phyloP scores from a whole-genome alignment of 352 stramenopile genomes.

The Phytophthora uliginosa region DNA sequence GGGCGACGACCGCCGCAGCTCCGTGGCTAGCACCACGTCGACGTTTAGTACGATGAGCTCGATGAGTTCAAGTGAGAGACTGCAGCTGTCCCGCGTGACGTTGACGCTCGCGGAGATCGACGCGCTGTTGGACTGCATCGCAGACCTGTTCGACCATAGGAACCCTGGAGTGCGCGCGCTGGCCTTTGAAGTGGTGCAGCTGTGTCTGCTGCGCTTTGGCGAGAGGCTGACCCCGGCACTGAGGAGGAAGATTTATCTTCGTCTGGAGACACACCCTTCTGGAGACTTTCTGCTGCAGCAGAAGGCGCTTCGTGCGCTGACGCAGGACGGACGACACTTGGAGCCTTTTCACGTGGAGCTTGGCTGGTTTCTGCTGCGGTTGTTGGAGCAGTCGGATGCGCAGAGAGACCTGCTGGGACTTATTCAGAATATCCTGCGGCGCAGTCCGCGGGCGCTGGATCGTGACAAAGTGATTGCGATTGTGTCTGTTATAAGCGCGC shows the following conservation, averaged over 20 bases:
- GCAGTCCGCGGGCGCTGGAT: slow-evolving; percentile 65
- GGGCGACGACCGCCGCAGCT: slow-evolving; percentile 19
- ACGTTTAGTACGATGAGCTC: slow-evolving; percentile 23
- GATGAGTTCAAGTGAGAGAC: slow-evolving; percentile 22
- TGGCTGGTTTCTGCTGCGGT: slow-evolving; percentile 78
- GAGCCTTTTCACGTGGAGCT: slow-evolving; percentile 79
- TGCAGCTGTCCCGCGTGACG: slow-evolving; percentile 16
- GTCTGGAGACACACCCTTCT: slow-evolving; percentile 54
- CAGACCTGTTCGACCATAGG: slow-evolving; percentile 75
- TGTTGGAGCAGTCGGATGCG: slow-evolving; percentile 86
- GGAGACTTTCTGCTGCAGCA: slow-evolving; percentile 74
- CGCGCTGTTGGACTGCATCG: slow-evolving; percentile 75
- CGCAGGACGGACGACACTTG: slow-evolving; percentile 69
- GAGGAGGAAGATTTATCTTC: slow-evolving; percentile 65
- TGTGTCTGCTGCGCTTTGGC: slow-evolving; percentile 74
- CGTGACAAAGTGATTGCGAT: slow-evolving; percentile 78
- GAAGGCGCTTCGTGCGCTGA: slow-evolving; percentile 71
- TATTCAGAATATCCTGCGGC: slow-evolving; percentile 80
- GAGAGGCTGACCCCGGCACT: slow-evolving; percentile 52
- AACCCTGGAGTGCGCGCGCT: slow-evolving; percentile 76
- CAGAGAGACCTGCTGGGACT: slow-evolving; percentile 78
- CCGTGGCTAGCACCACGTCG: slow-evolving; percentile 14
- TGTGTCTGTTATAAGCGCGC: slow-evolving; percentile 69
- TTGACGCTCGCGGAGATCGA: slow-evolving; percentile 57
- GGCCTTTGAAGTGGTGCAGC: slow-evolving; percentile 79